Conservation (phyloP, 2,329 filamentous ascomycete genomes). For the Myriosclerotinia curreyana region DNA sequence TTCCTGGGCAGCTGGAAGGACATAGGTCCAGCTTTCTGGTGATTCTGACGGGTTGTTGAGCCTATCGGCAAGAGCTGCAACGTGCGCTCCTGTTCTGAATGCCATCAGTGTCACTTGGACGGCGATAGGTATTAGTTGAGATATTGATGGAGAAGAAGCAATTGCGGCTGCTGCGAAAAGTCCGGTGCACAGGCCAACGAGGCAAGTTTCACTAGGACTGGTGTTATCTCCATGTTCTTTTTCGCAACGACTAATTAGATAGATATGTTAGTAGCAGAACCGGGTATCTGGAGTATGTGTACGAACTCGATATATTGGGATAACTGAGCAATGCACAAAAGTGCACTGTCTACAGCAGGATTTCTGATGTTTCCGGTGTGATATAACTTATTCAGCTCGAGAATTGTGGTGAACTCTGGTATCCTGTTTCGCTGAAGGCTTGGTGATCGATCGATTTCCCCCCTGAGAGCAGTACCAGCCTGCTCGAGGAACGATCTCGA, state of each 20-base stretch:
- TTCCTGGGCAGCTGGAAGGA: slow-evolving; percentile 57
- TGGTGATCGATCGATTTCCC: slow-evolving; percentile 57
- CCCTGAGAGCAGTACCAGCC: slow-evolving; percentile 54
- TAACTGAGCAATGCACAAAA: slow-evolving; percentile 63
- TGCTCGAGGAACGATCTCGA: slow-evolving; percentile 61
- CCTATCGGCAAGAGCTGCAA: slow-evolving; percentile 25
- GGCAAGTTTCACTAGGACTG: slow-evolving; percentile 18
- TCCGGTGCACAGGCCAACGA: slow-evolving; percentile 21
- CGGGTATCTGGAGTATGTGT: background rate
- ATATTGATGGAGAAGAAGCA: slow-evolving; percentile 20
- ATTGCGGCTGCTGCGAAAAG: slow-evolving; percentile 22
- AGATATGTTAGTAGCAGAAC: slow-evolving; percentile 4
- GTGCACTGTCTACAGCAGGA: slow-evolving; percentile 60
- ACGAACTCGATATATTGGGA: slow-evolving; percentile 67
- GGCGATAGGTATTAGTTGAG: slow-evolving; percentile 20
- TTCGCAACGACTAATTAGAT: slow-evolving; percentile 11
- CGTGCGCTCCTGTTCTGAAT: slow-evolving; percentile 16
- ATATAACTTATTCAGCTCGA: slow-evolving; percentile 64
- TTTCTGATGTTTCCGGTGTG: slow-evolving; percentile 55
- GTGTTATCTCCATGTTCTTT: slow-evolving; percentile 19
- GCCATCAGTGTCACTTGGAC: slow-evolving; percentile 21
- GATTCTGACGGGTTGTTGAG: slow-evolving; percentile 38
- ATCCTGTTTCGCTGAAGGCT: slow-evolving; percentile 55
- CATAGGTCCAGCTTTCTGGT: slow-evolving; percentile 64
- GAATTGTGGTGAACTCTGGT: slow-evolving; percentile 60